Evolutionary conservation across 306 rosid genomes (phyloP).

Genomic region (Astragalus membranaceus): DNA sequence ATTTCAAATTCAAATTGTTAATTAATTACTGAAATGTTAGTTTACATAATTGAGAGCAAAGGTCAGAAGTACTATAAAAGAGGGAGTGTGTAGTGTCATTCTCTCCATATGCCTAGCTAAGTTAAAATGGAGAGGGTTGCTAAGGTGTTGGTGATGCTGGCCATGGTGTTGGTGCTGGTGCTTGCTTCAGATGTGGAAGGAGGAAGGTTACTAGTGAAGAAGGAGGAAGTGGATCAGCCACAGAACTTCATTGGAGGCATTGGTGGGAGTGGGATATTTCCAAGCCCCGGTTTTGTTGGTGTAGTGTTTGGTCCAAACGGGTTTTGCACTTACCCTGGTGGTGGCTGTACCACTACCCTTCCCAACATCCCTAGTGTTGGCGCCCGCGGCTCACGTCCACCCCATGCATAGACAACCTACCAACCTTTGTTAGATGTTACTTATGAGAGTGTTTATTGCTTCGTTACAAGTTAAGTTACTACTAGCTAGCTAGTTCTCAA

Average conservation of each 20-base stretch:
- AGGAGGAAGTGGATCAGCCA: conserved; percentile 12
- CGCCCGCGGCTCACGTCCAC: neutral
- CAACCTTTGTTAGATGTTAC: neutral
- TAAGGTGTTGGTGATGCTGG: conserved; percentile 8
- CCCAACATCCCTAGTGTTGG: conserved; percentile 15
- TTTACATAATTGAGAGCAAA: neutral
- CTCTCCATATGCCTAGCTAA: neutral
- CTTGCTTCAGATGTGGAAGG: conserved; percentile 26
- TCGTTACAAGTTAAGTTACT: no score
- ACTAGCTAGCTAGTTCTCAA: no score
- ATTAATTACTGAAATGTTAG: no score
- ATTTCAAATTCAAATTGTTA: neutral
- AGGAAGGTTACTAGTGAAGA: neutral
- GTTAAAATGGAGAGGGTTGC: conserved; percentile 14
- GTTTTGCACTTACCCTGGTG: conserved; percentile 37
- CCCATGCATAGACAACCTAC: conserved; percentile 10
- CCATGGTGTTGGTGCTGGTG: neutral
- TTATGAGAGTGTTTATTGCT: neutral
- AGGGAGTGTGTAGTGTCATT: neutral
- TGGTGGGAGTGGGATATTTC: conserved; percentile 23
- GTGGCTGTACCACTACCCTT: conserved; percentile 18
- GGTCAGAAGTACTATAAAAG: conserved; percentile 6
- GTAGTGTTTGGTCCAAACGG: neutral
- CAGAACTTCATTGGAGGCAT: conserved; percentile 23
- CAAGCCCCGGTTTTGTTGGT: conserved; percentile 28